phyloP scores from a whole-genome alignment of 768 basidiomycete species.

The Leccinellum rugosiceps region DNA sequence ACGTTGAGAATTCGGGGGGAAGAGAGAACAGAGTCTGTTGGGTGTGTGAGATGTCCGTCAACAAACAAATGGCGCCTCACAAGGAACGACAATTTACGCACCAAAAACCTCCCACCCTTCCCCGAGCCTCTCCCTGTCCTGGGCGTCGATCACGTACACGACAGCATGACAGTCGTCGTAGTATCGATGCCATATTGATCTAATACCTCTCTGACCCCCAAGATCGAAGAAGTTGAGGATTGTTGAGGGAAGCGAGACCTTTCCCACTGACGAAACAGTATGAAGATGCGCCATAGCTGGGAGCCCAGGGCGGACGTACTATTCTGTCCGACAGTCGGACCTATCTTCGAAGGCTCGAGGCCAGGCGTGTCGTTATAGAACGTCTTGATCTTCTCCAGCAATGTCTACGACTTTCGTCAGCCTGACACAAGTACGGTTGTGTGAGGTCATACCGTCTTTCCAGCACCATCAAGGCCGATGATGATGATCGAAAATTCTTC shows the following conservation, averaged over 20 bases:
- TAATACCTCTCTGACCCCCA: conserved; percentile 91
- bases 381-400: conserved; percentile 93
- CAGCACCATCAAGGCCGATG: conserved; percentile 88
- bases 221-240: conserved; percentile 97
- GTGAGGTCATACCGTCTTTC: conserved; percentile 69
- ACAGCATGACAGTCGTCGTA: conserved; percentile 98
- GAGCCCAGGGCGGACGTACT: conserved; percentile 51
- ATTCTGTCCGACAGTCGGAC: conserved; percentile 96
- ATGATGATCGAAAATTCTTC: conserved; percentile 95
- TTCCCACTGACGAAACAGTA: conserved; percentile 60
- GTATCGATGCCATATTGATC: conserved; percentile 92
- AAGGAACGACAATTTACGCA: conserved; percentile 38
- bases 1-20: conserved; percentile 88
- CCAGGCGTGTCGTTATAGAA: conserved; percentile 85
- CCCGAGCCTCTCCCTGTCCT: conserved; percentile 81
- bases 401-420: conserved; percentile 46
- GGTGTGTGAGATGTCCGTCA: not conserved
- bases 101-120: conserved; percentile 99
- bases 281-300: not conserved
- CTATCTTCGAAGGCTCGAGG: conserved; percentile 90
- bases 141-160: conserved; percentile 91
- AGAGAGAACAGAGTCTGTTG: conserved; percentile 76
- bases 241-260: conserved; percentile 88
- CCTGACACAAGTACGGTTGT: not conserved
- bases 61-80: not conserved